Conservation (phyloP, 2,329 filamentous ascomycete species). For the Sphaceloma murrayae region DNA sequence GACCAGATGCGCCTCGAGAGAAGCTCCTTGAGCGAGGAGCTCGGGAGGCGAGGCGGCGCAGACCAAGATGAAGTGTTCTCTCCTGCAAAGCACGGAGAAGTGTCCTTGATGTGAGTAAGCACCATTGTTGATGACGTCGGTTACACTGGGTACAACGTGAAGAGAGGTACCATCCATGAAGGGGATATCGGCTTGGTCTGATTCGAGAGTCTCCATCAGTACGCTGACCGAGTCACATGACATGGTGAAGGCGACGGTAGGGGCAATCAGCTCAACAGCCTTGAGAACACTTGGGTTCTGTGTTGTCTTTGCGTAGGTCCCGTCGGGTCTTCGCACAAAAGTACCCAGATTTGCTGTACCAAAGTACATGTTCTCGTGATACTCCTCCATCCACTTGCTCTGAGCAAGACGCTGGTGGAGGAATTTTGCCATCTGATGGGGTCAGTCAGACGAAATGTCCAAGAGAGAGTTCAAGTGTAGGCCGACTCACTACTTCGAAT, state of each 20-base stretch:
- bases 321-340: constrained; percentile 10
- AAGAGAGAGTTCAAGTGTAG: too few relatives aligned
- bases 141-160: background rate
- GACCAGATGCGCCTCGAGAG: constrained; percentile 14
- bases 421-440: constrained; percentile 14
- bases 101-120: constrained; percentile 4
- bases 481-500: constrained; percentile 16
- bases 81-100: constrained; percentile 9
- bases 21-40: constrained; percentile 13
- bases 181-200: constrained; percentile 9
- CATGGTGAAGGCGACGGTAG: constrained; percentile 14
- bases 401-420: constrained; percentile 12
- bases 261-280: constrained; percentile 12
- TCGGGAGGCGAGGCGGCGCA: constrained; percentile 14
- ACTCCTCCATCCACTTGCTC: constrained; percentile 15
- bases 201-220: constrained; percentile 10
- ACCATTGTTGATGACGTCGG: constrained; percentile 10
- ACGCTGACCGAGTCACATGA: constrained; percentile 15
- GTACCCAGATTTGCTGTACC: constrained; percentile 16
- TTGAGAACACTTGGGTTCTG: constrained; percentile 15
- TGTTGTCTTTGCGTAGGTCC: constrained; percentile 15
- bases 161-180: constrained; percentile 15
- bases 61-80: constrained; percentile 15
- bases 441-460: background rate
- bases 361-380: constrained; percentile 17